A percentile compares a stretch with the other conserved stretches of the same genome.
These are phyloP conservation scores for Podospora conica DNA, from an alignment of 495 filamentous ascomycete genomes.

Conservation along the genomic window DNA sequence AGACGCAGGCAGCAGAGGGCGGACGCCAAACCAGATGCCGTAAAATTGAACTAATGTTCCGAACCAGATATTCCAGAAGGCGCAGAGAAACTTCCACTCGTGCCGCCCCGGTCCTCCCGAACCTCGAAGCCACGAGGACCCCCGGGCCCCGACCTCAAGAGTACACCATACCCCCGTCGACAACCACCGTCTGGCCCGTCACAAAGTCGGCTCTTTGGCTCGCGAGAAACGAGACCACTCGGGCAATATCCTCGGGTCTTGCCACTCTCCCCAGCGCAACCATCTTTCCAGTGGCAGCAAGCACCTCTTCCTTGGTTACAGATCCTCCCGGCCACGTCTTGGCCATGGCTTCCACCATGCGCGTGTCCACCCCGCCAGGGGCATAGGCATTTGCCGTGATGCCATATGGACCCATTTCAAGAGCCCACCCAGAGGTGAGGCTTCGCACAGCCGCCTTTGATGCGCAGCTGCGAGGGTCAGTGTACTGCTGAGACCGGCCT, in stretches of 20 bases:
- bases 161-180: constrained; percentile 57
- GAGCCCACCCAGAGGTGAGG: constrained; percentile 51
- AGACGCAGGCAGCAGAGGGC: not conserved
- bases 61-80: not conserved
- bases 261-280: constrained; percentile 47
- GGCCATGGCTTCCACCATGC: constrained; percentile 57
- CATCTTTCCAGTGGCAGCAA: constrained; percentile 38
- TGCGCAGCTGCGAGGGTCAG: constrained; percentile 23
- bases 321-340: constrained; percentile 41
- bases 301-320: constrained; percentile 48
- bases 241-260: constrained; percentile 53
- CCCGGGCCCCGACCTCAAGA: constrained; percentile 19
- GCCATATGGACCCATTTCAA: constrained; percentile 49
- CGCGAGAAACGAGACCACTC: constrained; percentile 51
- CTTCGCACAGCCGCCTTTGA: constrained; percentile 57
- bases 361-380: constrained; percentile 55
- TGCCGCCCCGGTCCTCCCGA: too few relatives aligned
- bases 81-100: not conserved
- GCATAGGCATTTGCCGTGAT: constrained; percentile 61
- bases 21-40: not conserved
- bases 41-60: not conserved
- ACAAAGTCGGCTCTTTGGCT: constrained; percentile 51
- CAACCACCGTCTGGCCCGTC: constrained; percentile 56
- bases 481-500: not conserved
- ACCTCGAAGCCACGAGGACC: not conserved